Evolutionary conservation across 2,329 filamentous ascomycete genomes (phyloP).

Genomic region (Colletotrichum limetticola): DNA sequence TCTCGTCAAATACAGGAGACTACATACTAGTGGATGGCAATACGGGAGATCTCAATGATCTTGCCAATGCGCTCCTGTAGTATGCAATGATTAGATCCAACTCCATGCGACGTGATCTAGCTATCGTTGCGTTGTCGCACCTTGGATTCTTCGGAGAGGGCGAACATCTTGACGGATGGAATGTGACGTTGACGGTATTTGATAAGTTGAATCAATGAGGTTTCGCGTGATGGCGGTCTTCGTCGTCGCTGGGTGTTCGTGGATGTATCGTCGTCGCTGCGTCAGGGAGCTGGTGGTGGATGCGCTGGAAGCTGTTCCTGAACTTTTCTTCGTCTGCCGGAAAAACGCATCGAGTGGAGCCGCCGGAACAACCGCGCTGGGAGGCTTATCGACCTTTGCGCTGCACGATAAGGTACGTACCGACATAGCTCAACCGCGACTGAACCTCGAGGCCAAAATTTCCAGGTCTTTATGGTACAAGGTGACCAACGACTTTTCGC

Average conservation of each 20-base stretch:
- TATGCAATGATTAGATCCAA: conserved; percentile 12
- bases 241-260: conserved; percentile 18
- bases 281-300: conserved; percentile 20
- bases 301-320: conserved; percentile 27
- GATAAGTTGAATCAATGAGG: not conserved
- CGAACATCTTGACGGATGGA: conserved; percentile 59
- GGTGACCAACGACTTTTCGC: not conserved
- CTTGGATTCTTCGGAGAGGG: conserved; percentile 97
- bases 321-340: conserved; percentile 31
- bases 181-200: not conserved
- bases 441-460: conserved; percentile 29
- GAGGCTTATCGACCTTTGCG: conserved; percentile 22
- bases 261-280: conserved; percentile 30
- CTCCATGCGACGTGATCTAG: not conserved
- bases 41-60: conserved; percentile 92
- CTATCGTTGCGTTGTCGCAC: conserved; percentile 56
- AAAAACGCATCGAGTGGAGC: conserved; percentile 26
- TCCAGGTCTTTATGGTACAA: conserved; percentile 7
- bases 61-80: conserved; percentile 94
- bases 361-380: conserved; percentile 30
- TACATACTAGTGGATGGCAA: conserved; percentile 94
- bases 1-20: not conserved
- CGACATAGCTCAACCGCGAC: conserved; percentile 22
- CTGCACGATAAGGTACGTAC: conserved; percentile 27
- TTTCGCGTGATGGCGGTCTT: not conserved